Base-by-base conservation (phyloP, 139 green algal genomes). In the Coelastrella sp. region DNA sequence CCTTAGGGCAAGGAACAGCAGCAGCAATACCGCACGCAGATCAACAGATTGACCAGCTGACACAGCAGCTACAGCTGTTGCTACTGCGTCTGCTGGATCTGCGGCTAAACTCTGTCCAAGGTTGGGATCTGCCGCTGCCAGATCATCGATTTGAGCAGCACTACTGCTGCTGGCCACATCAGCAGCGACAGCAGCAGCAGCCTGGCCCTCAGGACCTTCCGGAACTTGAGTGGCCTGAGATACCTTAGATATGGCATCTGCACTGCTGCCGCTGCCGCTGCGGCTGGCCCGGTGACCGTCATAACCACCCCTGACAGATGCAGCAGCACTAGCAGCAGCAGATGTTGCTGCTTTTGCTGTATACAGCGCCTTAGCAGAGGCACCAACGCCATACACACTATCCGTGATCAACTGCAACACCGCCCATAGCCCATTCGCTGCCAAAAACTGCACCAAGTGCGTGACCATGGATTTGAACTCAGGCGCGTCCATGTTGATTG, bases 401-500 rank as follows among this genome's bases (percentile, higher is more conserved):
- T 83, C 74, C 3, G 85, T 90, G 59, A 90, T 60, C 59, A 84
- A 14, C 85, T 90, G 73, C 73, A 90, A 59, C 56, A 83, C 61
- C 11, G 85, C 85, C 85, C 85, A 90, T 61, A 84, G 73, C 10
- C 85, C 61, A 54, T 83, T 59, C 4, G 73, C 74, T 65, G 85
- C 85, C 59, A 90, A n/a, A 47, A 90, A 84, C 73, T 90, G 73
- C 85, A 90, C 73, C 58, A 90, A 59, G 57, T 75, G 59, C 19
- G 85, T 84, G 58, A 83, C 85, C 74, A 83, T 64, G 5, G 14
- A 16, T 73, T 83, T 83, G 16, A 90, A 74, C 57, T 83, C 47
- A 2, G 71, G 57, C 13, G 71, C 56, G 10, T 89, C 57, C 23
- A 82, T 78, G 81, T 47, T 87, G 0, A 76, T 59, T 16, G 58